Conservation (phyloP, 306 rosid genomes). For the Begonia loranthoides region DNA sequence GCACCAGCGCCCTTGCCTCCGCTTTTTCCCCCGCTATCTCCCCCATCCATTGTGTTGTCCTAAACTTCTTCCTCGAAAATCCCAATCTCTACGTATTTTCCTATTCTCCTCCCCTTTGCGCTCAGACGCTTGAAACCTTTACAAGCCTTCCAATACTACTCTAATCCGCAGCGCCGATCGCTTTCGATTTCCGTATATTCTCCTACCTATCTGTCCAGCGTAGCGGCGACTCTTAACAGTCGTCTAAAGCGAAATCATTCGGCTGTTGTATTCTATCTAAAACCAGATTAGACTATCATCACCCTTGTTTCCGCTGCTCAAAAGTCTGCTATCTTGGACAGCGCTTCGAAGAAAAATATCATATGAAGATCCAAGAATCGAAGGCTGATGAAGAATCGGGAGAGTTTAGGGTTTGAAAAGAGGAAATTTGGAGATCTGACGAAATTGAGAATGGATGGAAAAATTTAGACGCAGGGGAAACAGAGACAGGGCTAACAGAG, state of each 20-base stretch:
- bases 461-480: no score
- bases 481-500: no score
- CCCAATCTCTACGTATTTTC: constrained; percentile 6
- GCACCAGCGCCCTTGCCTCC: constrained; percentile 53
- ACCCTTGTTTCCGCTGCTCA: no score
- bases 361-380: no score
- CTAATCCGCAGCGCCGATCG: constrained; percentile 22
- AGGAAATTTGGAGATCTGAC: no score
- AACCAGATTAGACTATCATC: no score
- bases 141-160: constrained; percentile 7
- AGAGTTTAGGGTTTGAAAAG: no score
- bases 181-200: constrained; percentile 12
- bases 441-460: no score
- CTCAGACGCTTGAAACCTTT: constrained; percentile 1
- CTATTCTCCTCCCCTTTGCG: constrained; percentile 11
- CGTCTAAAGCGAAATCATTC: constrained; percentile 5
- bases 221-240: constrained; percentile 16
- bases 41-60: constrained; percentile 54
- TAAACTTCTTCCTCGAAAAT: constrained; percentile 5
- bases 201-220: constrained; percentile 13
- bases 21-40: constrained; percentile 64
- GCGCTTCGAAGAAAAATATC: no score
- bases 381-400: no score
- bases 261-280: no score
- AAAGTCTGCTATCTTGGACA: no score